Conservation (phyloP, 495 filamentous ascomycete genomes). For the Staphylotrichum tortipilum region DNA sequence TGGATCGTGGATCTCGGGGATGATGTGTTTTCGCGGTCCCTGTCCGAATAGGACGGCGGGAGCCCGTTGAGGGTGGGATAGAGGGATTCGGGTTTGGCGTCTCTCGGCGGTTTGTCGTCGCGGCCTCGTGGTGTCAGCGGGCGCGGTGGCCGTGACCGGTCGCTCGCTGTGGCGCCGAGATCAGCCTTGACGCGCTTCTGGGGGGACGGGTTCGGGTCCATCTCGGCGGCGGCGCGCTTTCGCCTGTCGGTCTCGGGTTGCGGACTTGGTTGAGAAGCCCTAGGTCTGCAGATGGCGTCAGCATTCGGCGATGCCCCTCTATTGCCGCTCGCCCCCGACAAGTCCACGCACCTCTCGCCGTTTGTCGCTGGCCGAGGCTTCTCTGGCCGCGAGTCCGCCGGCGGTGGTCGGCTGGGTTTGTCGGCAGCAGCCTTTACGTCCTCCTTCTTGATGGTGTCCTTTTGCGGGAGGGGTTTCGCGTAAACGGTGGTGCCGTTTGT, state of each 20-base stretch:
- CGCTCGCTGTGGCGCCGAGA: conserved; percentile 13
- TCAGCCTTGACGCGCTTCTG: conserved; percentile 34
- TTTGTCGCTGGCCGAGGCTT: conserved; percentile 20
- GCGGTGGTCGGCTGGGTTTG: conserved; percentile 20
- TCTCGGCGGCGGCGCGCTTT: conserved; percentile 31
- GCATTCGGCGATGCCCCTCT: neutral
- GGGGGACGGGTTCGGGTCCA: conserved; percentile 26
- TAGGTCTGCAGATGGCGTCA: conserved; percentile 16
- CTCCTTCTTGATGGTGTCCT: conserved; percentile 3
- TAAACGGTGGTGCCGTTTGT: conserved; percentile 11
- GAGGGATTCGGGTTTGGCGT: conserved; percentile 15
- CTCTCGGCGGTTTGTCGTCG: conserved; percentile 23
- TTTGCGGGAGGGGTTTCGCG: conserved; percentile 5
- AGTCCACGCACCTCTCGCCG: conserved; percentile 22
- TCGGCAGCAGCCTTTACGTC: conserved; percentile 16
- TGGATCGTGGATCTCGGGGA: conserved; percentile 35
- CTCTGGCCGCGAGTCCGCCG: conserved; percentile 11
- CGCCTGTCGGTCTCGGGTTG: conserved; percentile 28
- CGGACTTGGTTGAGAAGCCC: conserved; percentile 9
- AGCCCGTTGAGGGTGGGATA: conserved; percentile 30
- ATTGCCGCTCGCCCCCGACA: no score
- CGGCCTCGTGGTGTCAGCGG: conserved; percentile 12
- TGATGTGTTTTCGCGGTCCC: conserved; percentile 25
- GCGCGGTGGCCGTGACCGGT: conserved; percentile 18
- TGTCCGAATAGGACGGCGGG: conserved; percentile 15